A percentile compares a stretch with the other conserved stretches of the same genome.
phyloP scores from a whole-genome alignment of 257 asterid genomes.

The Solanum okadae region DNA sequence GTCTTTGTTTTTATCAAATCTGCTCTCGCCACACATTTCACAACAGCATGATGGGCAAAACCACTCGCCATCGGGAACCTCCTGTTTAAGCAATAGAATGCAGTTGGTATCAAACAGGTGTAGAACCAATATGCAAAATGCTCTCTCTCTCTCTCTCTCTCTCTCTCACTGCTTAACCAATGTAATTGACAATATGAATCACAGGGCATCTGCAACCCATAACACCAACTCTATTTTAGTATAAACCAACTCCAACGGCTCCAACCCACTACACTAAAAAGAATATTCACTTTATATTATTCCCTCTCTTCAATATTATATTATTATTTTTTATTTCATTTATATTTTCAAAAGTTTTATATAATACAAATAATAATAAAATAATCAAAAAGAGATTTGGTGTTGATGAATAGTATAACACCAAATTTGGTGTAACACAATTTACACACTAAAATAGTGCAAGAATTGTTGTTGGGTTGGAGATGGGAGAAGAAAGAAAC shows the following conservation, averaged over 20 bases:
- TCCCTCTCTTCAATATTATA: neutral
- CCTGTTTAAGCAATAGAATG: conserved; percentile 29
- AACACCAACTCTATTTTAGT: neutral
- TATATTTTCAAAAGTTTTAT: neutral
- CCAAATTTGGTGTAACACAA: neutral
- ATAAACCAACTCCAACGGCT: neutral
- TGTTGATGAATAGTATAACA: neutral
- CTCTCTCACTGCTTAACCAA: neutral
- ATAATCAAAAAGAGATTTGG: neutral
- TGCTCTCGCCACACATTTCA: conserved; percentile 36
- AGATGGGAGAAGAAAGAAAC: neutral
- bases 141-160: neutral
- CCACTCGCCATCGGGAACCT: conserved; percentile 72
- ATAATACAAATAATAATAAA: neutral
- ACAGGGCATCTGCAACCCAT: neutral
- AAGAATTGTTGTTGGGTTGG: neutral
- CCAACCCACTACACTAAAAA: neutral
- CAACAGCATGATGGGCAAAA: conserved; percentile 83
- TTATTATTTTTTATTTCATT: neutral
- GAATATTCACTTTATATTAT: neutral
- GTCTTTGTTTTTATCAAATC: conserved; percentile 12
- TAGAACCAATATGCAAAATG: conserved; percentile 1
- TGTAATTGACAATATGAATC: neutral
- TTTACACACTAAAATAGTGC: neutral
- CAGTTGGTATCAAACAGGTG: conserved; percentile 1